Evolutionary conservation across 2,329 filamentous ascomycete species (phyloP).

Genomic region (Alternaria incomplexa): DNA sequence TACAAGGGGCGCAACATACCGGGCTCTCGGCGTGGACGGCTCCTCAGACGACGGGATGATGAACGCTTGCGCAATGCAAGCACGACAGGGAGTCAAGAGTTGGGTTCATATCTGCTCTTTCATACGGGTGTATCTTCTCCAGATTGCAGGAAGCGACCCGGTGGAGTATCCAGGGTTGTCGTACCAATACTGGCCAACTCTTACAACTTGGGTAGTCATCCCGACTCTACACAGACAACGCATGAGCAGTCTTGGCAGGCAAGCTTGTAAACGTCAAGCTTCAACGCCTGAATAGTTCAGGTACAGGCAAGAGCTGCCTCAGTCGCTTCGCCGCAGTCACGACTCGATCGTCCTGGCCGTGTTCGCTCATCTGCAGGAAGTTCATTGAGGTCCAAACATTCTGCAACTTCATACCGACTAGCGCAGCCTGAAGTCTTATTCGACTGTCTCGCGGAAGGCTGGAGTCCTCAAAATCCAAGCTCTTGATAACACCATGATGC

Average conservation of each 20-base stretch:
- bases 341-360: conserved; percentile 18
- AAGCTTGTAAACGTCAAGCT: neutral
- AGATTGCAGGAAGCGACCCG: neutral
- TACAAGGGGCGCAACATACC: neutral
- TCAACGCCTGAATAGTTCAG: conserved; percentile 17
- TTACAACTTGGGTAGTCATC: neutral
- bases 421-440: conserved; percentile 21
- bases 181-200: too few relatives aligned
- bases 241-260: neutral
- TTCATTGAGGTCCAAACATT: conserved; percentile 54
- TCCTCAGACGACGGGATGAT: neutral
- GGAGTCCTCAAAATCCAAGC: conserved; percentile 41
- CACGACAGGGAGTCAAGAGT: neutral
- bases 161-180: neutral
- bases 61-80: neutral
- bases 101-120: neutral
- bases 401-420: conserved; percentile 54
- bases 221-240: neutral
- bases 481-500: conserved; percentile 65
- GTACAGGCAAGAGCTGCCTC: conserved; percentile 31
- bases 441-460: conserved; percentile 6
- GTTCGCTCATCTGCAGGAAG: conserved; percentile 25
- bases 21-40: neutral
- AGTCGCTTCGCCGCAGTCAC: conserved; percentile 23
- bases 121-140: neutral